Conservation (phyloP, 1,284 basidiomycete species). For the Singerocomus rubriflavus region DNA sequence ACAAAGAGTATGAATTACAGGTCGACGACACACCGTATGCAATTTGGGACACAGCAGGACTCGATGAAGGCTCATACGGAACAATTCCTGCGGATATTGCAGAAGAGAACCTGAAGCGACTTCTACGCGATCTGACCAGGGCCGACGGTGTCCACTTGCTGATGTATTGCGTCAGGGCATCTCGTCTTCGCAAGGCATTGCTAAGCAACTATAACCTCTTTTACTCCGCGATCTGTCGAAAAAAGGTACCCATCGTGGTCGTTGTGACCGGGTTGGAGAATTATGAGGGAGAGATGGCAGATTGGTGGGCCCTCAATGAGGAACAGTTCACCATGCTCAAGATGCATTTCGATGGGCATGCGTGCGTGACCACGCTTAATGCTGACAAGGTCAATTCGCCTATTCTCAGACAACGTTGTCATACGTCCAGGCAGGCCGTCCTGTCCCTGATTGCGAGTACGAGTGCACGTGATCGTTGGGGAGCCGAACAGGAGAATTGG, state of each 20-base stretch:
- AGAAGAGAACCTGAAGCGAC: slow-evolving; percentile 25
- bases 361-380: slow-evolving; percentile 30
- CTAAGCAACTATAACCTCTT: slow-evolving; percentile 33
- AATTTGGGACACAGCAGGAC: slow-evolving; percentile 32
- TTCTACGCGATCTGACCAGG: slow-evolving; percentile 23
- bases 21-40: slow-evolving; percentile 22
- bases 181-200: slow-evolving; percentile 21
- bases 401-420: slow-evolving; percentile 26
- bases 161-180: slow-evolving; percentile 30
- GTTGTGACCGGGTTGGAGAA: slow-evolving; percentile 31
- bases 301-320: slow-evolving; percentile 31
- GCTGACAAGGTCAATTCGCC: slow-evolving; percentile 30
- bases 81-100: slow-evolving; percentile 29
- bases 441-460: slow-evolving; percentile 19
- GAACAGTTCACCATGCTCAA: slow-evolving; percentile 21
- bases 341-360: slow-evolving; percentile 33
- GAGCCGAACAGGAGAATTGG: slow-evolving; percentile 21
- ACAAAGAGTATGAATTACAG: slow-evolving; percentile 27
- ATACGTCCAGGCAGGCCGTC: slow-evolving; percentile 20
- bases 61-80: slow-evolving; percentile 30
- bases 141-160: slow-evolving; percentile 29
- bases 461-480: slow-evolving; percentile 25
- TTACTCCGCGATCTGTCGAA: slow-evolving; percentile 33
- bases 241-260: slow-evolving; percentile 30
- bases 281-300: slow-evolving; percentile 28